Base-by-base conservation (phyloP, 441 rosid genomes). In the Pelargonium fulgidum region DNA sequence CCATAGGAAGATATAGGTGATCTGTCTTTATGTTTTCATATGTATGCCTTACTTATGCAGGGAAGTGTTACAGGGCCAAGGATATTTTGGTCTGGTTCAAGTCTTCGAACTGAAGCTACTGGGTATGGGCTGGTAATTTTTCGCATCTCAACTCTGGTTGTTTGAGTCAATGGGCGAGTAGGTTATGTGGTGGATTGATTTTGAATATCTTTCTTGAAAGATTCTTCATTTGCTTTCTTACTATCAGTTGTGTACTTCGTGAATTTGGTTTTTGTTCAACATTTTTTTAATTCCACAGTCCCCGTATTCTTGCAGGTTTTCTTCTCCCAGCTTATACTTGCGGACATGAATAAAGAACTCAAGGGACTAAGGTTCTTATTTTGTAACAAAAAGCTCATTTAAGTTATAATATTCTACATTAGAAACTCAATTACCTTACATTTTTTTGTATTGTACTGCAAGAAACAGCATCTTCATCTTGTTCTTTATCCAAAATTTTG, bases 41-140 rank as follows among this genome's bases (percentile, higher is more conserved):
- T 50, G 58, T 14, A 50, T 84, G 76, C 80, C 77, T 82, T 59
- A 74, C 92, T 83, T 85, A 79, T 90, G 96, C 96, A 94, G 98
- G 99, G 99, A 85, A 94, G 98, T 85, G 92, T 89, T 86, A 85
- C 97, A 81, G 98, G 97, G 79, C 97, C 99, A 45, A 85, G 93
- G 76, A 87, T 86, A 84, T 92, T 85, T 78, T 94, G 97, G 98
- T 90, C 99, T 66, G 97, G 97, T 70, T 94, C 97, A 77, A 94
- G 98, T 79, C 99, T 94, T 65, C 92, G 97, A 77, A 92, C 99
- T 69, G 99, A 94, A 86, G 99, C 98, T 73, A 90, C 97, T 79
- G 99, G 98, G 81, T 94, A 94, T 83, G 99, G 98, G 47, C 89
- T 94, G 97, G 99, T 94, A 90, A 85, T 68, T 65, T 71, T 64